Evolutionary conservation across 306 rosid species (phyloP), one percentile per base, ranked within the genome.

Genomic region (Abrus pulchellus): DNA sequence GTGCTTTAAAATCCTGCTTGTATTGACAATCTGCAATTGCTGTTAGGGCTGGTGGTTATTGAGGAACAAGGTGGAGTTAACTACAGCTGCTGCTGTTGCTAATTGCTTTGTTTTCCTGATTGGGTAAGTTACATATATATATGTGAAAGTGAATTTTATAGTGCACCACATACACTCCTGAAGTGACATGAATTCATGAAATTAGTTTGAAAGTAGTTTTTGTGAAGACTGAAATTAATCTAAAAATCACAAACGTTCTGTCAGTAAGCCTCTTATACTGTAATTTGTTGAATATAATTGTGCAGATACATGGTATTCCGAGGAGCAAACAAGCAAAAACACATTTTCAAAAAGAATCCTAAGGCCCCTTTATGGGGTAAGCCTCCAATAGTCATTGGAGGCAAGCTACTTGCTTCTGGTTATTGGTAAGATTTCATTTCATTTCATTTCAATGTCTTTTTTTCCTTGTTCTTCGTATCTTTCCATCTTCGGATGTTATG

Each of bases 311-410:
- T 87, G 72, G 97, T 92, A 82, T 96, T 96, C 84, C 88, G 97
- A 81, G 99, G 99, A 86, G 96, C 99, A 44, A 96, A 96, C 93
- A 96, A 96, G 89, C 97, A 96, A 83, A 96, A 96, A 63, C 99
- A 96, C 45, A 83, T 82, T 40, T 96, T 96, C 82, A 96, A 93
- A 73, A 96, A 92, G 91, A 88, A 93, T 80, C 90, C 95, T 14
- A 93, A 93, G 85, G 94, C 92, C 5, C 94, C 74, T 57, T 92
- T 96, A 76, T 96, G 99, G 98, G 97, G 99, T 65, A 85, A 62
- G 73, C 93, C 97, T 81, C 94, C 93, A 5, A 92, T 83, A 87
- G 97, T 96, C 33, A 73, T 96, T 57, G 98, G 98, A 30, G 97
- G 98, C 74, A 96, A 92, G 88, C 85, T 96, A 80, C 97, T 96